These are phyloP conservation scores for Berberis thunbergii DNA, from an alignment of 164 flowering plant genomes.

Conservation along the genomic window DNA sequence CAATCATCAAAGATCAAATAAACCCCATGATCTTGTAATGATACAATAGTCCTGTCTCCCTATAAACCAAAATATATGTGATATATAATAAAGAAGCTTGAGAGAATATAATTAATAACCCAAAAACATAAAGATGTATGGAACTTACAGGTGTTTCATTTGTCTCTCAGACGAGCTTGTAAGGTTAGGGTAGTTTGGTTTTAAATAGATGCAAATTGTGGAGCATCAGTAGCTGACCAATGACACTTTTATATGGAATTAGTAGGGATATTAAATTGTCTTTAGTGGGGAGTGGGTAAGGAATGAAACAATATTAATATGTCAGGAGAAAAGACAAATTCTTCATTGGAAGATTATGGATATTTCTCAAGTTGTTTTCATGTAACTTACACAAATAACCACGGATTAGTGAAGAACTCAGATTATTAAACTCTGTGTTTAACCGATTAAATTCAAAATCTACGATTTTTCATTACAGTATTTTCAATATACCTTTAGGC, in stretches of 20 bases:
- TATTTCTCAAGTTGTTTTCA: too few relatives aligned
- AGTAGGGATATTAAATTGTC: constrained; percentile 1
- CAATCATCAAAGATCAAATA: background rate
- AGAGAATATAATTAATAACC: background rate
- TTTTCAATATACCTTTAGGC: too few relatives aligned
- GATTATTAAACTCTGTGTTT: too few relatives aligned
- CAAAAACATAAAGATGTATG: too few relatives aligned
- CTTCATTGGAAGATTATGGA: too few relatives aligned
- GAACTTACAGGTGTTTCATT: too few relatives aligned
- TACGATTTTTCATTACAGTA: too few relatives aligned
- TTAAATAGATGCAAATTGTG: constrained; percentile 1
- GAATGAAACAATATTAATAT: constrained; percentile 5
- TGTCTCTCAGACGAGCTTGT: too few relatives aligned
- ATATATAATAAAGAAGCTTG: background rate
- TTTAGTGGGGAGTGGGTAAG: constrained; percentile 16
- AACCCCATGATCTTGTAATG: background rate
- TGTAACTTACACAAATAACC: too few relatives aligned
- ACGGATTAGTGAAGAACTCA: too few relatives aligned
- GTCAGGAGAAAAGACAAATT: constrained; percentile 5
- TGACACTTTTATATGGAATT: constrained; percentile 4
- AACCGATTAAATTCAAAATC: too few relatives aligned
- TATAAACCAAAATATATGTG: background rate
- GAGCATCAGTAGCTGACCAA: constrained; percentile 6
- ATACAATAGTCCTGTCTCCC: background rate
- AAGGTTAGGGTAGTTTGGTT: too few relatives aligned